phyloP scores from a whole-genome alignment of 257 asterid species.

The Rhazya stricta region DNA sequence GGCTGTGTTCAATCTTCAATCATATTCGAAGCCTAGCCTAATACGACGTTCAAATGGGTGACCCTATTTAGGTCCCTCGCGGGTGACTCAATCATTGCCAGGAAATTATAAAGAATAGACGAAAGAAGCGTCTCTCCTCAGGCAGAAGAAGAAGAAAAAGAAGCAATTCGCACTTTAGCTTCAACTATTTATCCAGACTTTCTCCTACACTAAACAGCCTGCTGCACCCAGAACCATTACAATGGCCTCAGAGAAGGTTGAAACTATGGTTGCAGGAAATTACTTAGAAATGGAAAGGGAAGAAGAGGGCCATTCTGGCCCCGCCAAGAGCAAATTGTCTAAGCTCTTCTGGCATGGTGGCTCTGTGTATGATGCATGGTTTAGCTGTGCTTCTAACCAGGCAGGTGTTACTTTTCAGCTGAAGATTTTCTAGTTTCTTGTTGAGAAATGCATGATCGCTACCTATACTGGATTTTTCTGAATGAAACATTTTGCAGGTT shows the following conservation, averaged over 20 bases:
- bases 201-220: not conserved
- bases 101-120: slow-evolving; percentile 16
- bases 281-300: slow-evolving; percentile 78
- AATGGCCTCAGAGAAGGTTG: slow-evolving; percentile 84
- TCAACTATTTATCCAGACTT: slow-evolving; percentile 2
- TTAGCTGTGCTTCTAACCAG: slow-evolving; percentile 88
- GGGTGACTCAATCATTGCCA: slow-evolving; percentile 48
- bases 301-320: slow-evolving; percentile 24
- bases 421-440: not conserved
- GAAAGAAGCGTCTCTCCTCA: not conserved
- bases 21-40: slow-evolving; percentile 13
- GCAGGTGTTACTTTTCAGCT: slow-evolving; percentile 14
- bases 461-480: not conserved
- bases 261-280: slow-evolving; percentile 75
- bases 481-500: slow-evolving; percentile 34
- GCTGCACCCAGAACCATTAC: not conserved
- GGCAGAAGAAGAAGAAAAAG: not conserved
- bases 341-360: slow-evolving; percentile 87
- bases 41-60: slow-evolving; percentile 18
- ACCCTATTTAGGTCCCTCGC: slow-evolving; percentile 34
- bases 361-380: slow-evolving; percentile 95
- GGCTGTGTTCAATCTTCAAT: not conserved
- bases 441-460: not conserved
- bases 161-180: not conserved
- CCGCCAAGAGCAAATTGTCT: slow-evolving; percentile 44